phyloP scores from a whole-genome alignment of 176 grass and related monocot genomes.

The Eremochloa ophiuroides region DNA sequence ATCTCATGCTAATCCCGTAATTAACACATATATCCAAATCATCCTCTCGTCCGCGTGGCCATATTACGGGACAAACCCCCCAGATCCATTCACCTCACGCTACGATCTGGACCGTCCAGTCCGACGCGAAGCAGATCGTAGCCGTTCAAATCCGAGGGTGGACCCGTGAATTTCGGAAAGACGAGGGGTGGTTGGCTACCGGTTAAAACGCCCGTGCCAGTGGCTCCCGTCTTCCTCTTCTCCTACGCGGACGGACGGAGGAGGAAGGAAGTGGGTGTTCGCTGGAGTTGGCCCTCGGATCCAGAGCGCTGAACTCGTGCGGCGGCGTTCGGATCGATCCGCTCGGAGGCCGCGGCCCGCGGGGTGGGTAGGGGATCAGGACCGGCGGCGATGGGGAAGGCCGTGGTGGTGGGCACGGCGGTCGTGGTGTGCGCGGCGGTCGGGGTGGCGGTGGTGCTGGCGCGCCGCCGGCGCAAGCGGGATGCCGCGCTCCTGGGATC shows the following conservation, averaged over 20 bases:
- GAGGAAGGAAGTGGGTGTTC: not conserved
- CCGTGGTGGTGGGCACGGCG: slow-evolving; percentile 48
- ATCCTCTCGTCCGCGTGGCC: not conserved
- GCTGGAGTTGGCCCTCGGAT: slow-evolving; percentile 20
- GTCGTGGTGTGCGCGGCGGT: slow-evolving; percentile 71
- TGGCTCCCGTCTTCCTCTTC: slow-evolving; percentile 21
- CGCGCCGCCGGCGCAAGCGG: slow-evolving; percentile 30
- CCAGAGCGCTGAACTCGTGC: not conserved
- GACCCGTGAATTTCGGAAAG: slow-evolving; percentile 43
- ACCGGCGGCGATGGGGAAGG: slow-evolving; percentile 56
- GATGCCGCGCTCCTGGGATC: slow-evolving; percentile 14
- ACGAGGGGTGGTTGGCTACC: not conserved
- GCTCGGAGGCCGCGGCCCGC: not conserved
- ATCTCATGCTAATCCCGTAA: not conserved
- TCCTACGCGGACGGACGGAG: slow-evolving; percentile 15
- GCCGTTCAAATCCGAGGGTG: slow-evolving; percentile 13
- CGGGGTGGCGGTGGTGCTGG: slow-evolving; percentile 53
- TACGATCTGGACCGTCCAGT: not conserved
- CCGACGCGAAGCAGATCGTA: not conserved
- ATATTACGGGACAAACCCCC: not conserved
- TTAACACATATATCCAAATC: not conserved
- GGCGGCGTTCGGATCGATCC: slow-evolving; percentile 11
- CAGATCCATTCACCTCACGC: not conserved
- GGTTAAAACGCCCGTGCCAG: slow-evolving; percentile 46
- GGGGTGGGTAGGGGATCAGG: not conserved